Base-by-base conservation (phyloP, 2,329 filamentous ascomycete species). In the Hypomyces rosellus region DNA sequence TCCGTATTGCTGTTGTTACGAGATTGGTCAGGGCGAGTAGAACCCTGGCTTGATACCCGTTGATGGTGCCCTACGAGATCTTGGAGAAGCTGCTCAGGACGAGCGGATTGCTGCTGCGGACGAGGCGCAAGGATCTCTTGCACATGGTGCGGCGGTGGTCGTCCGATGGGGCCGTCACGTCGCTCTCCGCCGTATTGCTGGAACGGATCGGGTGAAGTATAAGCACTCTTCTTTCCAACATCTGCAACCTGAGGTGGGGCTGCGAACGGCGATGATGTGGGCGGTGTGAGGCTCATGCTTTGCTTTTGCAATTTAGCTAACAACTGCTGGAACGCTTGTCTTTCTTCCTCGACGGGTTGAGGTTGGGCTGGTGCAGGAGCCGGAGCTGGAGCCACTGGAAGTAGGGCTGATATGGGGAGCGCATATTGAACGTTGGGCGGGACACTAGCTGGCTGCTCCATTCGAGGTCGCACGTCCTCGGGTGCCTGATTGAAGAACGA, bases 251-350 rank as follows among this genome's bases (percentile, higher is more conserved):
- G 65, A 1, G 66, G 67, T 39, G 72, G 72, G 12, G 69, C 67
- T 16, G 72, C 65, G 53, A 72, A 78, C 3, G 69, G 65, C 3
- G 74, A 72, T 6, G 64, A 63, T 1, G 66, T 65, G 9, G 74
- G 71, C 12, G 76, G 73, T 25, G 77, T 74, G 44, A 71, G 69
- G 41, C 65, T 71, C 55, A 68, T 58, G 2, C 71, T 76, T 52
- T 81, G 78, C 51, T 74, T 74, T 54, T 90, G 85, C 38, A 96
- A 79, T 77, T 96, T 95, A 58, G 87, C 81, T 34, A 96, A 74
- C 42, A 96, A 80, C 41, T 84, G 81, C 57, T 89, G 82, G 68
- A 96, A 96, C 1, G 89, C 91, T 65, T 90, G 86, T 66, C 89
- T 89, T 61, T 96, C 91, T 47, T 83, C 80, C 54, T 84, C 82